Conservation (phyloP, 495 filamentous ascomycete genomes). For the Penicillium canescens region DNA sequence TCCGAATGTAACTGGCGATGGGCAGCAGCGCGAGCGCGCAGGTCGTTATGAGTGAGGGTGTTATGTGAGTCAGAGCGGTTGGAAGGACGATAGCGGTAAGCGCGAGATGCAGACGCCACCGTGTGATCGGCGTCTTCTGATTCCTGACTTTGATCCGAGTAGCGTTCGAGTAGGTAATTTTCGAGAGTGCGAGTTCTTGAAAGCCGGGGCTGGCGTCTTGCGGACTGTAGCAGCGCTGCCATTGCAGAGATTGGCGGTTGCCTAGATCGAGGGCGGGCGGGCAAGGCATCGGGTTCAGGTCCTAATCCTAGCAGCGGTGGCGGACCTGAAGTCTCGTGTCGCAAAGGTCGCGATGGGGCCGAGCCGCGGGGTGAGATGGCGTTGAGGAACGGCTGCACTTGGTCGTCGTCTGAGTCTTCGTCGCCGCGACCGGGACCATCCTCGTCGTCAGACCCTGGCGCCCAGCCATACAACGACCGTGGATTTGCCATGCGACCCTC, state of each 20-base stretch:
- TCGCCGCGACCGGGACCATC: slow-evolving; percentile 32
- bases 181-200: slow-evolving; percentile 47
- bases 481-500: slow-evolving; percentile 48
- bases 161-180: slow-evolving; percentile 46
- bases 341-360: slow-evolving; percentile 26
- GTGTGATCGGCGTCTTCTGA: slow-evolving; percentile 34
- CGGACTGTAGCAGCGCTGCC: slow-evolving; percentile 50
- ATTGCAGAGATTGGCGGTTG: slow-evolving; percentile 32
- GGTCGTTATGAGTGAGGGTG: slow-evolving; percentile 41
- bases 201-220: slow-evolving; percentile 48
- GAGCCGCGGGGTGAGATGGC: slow-evolving; percentile 28
- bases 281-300: neutral
- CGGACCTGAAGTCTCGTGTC: slow-evolving; percentile 22
- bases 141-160: slow-evolving; percentile 33
- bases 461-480: slow-evolving; percentile 60
- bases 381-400: slow-evolving; percentile 30
- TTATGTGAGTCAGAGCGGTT: slow-evolving; percentile 33
- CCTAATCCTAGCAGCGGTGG: slow-evolving; percentile 5
- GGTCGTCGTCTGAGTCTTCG: slow-evolving; percentile 34
- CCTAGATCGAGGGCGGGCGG: slow-evolving; percentile 15
- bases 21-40: slow-evolving; percentile 46
- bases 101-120: slow-evolving; percentile 25
- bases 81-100: slow-evolving; percentile 38
- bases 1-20: slow-evolving; percentile 54
- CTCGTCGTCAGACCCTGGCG: slow-evolving; percentile 56